Evolutionary conservation across 2,329 filamentous ascomycete species (phyloP).

Genomic region (Rhynchosporium agropyri): DNA sequence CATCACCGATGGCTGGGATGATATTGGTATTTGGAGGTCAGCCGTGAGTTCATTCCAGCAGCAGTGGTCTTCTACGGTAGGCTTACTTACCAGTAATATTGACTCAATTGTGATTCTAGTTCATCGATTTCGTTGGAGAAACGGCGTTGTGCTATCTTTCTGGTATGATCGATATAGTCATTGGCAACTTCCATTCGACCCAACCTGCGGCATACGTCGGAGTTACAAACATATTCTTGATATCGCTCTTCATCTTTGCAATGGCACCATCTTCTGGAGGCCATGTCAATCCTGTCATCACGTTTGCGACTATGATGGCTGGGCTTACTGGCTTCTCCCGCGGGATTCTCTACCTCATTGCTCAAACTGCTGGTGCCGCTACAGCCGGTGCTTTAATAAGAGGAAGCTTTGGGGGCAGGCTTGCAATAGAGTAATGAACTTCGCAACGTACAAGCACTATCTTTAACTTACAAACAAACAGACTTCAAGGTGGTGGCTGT

Average conservation of each 20-base stretch:
- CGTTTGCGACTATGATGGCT: slow-evolving; percentile 55
- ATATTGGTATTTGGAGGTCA: slow-evolving; percentile 28
- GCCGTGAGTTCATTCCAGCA: slow-evolving; percentile 20
- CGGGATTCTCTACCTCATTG: slow-evolving; percentile 51
- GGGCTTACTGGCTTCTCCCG: slow-evolving; percentile 53
- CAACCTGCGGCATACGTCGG: slow-evolving; percentile 42
- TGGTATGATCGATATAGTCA: slow-evolving; percentile 41
- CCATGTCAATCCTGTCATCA: slow-evolving; percentile 58
- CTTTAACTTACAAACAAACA: slow-evolving; percentile 12
- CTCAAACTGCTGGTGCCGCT: slow-evolving; percentile 51
- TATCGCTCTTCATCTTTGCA: slow-evolving; percentile 54
- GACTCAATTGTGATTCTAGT: slow-evolving; percentile 25
- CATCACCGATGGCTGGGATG: slow-evolving; percentile 28
- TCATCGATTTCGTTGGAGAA: slow-evolving; percentile 42
- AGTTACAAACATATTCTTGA: slow-evolving; percentile 41
- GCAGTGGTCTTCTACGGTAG: neutral
- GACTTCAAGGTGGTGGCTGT: slow-evolving; percentile 42
- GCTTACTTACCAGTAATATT: neutral
- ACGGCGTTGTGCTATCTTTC: slow-evolving; percentile 41
- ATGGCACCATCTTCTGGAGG: slow-evolving; percentile 54
- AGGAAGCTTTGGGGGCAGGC: slow-evolving; percentile 41
- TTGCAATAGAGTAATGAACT: slow-evolving; percentile 39
- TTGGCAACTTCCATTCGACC: slow-evolving; percentile 38
- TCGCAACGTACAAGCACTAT: slow-evolving; percentile 28
- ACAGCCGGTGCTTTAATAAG: slow-evolving; percentile 47